Evolutionary conservation across 1,284 basidiomycete genomes (phyloP), one percentile per base, ranked within the genome.

Genomic region (Cutaneotrichosporon cavernicola): DNA sequence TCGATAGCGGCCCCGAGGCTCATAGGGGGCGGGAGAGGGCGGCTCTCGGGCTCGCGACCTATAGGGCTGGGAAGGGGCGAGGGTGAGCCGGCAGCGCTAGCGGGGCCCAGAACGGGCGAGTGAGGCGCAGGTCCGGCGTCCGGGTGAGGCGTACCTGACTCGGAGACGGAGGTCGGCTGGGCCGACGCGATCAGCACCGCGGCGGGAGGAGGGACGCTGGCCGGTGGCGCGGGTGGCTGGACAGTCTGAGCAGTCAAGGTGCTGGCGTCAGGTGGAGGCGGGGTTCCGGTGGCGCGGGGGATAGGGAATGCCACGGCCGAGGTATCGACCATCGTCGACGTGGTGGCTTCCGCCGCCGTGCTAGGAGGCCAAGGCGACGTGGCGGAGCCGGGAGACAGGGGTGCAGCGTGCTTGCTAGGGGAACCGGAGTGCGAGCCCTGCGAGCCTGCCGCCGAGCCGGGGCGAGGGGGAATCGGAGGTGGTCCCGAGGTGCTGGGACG

Each of bases 11-110:
- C 18, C 18, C 51, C 51, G 16, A 53, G 51, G 51, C 51, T 53
- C 51, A 53, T 18, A 2, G 51, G 16, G 5, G 51, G 51, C 9
- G 51, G 51, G 31, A 53, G 51, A 6, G 51, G 30, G 13, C 18
- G 11, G 10, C 51, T 31, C 31, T 53, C 51, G 13, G 51, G 51
- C 31, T 18, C 51, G 51, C 21, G 14, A 7, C 51, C 31, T 9
- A 53, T 53, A 4, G 51, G 51, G 31, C 51, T 53, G 9, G 51
- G 51, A 31, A 53, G 31, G 13, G 51, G 51, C 8, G 51, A 53
- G 31, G 51, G 51, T 10, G 51, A 53, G 7, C 16, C 16, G 31
- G 51, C 51, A 5, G 30, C 51, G 14, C 26, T 31, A 6, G 51
- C 31, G 7, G 51, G 30, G 6, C 31, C 13, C 18, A 53, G 51